Evolutionary conservation across 176 grass and related monocot species (phyloP), one percentile per base, ranked within the genome.

Genomic region (Avena insularis): DNA sequence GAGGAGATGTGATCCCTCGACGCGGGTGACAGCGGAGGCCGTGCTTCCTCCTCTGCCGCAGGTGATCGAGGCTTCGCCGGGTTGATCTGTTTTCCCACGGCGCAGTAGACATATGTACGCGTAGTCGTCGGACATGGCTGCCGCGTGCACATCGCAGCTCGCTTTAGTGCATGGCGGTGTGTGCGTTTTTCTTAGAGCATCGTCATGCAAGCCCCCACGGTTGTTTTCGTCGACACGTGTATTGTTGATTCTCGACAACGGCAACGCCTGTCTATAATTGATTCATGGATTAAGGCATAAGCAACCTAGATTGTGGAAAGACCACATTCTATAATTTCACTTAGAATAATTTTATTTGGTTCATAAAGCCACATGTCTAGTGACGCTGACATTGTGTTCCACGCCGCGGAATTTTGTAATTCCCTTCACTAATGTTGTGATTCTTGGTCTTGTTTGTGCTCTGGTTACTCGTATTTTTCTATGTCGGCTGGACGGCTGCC

Each of bases 51-150:
- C 23, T 23, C 23, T 23, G 23, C 23, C 23, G 23, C 23, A 23
- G 23, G 23, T 23, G 23, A 23, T 23, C 23, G 23, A 23, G 23
- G 23, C 23, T 23, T 23, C 23, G 23, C 23, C 23, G 23, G 23
- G 23, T 23, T 23, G 23, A 23, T 23, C 23, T 23, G 23, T 23
- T 23, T 23, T 23, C 23, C 38, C 38, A 2, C 38, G 10, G 40
- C 31, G 29, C 50, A 71, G 65, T 61, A 84, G 82, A 12, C 29
- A 16, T 31, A 12, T 21, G 40, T 10, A 19, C 17, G 12, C 47
- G 79, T 81, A 75, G 77, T 90, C 70, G 47, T 40, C 40, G 69
- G 64, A 23, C 64, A 50, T 63, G 81, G 82, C 76, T 74, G 64
- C 67, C 78, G 83, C 66, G 58, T 51, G 67, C 16, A 83, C 48